Base-by-base conservation (phyloP, 176 grass and related monocot species). In the Tillandsia fasciculata region DNA sequence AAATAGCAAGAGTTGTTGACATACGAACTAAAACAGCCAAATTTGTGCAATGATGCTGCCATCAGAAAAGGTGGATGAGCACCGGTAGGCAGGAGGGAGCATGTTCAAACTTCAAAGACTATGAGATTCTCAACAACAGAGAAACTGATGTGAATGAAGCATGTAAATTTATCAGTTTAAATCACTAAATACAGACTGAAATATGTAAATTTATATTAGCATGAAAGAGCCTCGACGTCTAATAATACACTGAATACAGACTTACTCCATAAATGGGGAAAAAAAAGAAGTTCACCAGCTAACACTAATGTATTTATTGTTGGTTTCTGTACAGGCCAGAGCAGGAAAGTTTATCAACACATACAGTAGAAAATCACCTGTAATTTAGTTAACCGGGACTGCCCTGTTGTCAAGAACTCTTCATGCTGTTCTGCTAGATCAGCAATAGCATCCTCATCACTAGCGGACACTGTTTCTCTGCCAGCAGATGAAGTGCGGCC, bases 401-500 rank as follows among this genome's bases (percentile, higher is more conserved):
- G 83, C 68, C 67, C 50, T 70, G 67, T 48, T 73, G 77, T 88
- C 74, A 96, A 61, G 71, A 92, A 90, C 50, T 85, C 56, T 77
- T 83, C 70, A 76, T 96, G 93, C 27, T 85, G 76, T 87, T 87
- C 79, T 86, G 90, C 74, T 79, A 90, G 63, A 78, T 70, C 71
- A 65, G 69, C 67, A 64, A 90, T 85, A 87, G 53, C 57, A 85
- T 87, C 89, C 73, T 87, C 84, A 73, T 92, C 79, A 77, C 63
- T 81, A 76, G 74, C 76, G 4, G 79, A 79, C 61, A 49, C 71
- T 27, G 27, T 83, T 65, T 83, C 77, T 78, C 85, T 80, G 75
- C 74, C 79, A 87, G 79, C 50, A 71, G 72, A 23, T 64, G 66
- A 84, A 74, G 82, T 77, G 18, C 50, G 57, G 17, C 54, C 26